Percentiles rank a stretch among this genome's conserved stretches.
These are phyloP conservation scores for Neurospora hispaniola DNA, from an alignment of 495 filamentous ascomycete genomes.

Conservation along the genomic window DNA sequence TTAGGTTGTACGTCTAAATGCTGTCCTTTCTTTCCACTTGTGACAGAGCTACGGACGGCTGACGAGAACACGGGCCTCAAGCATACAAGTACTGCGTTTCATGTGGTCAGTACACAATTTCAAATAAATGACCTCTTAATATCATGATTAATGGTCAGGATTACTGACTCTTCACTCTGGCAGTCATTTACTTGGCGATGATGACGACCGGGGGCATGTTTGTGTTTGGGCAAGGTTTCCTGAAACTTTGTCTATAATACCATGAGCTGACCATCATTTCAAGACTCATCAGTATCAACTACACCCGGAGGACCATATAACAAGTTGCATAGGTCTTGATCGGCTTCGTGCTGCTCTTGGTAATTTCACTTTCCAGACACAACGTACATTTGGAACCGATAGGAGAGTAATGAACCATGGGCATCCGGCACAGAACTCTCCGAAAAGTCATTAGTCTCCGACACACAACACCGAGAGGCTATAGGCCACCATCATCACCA, in stretches of 20 bases:
- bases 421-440: background rate
- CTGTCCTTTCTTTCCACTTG: background rate
- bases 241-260: background rate
- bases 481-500: constrained; percentile 1
- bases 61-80: constrained; percentile 26
- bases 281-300: constrained; percentile 38
- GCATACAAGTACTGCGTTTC: constrained; percentile 40
- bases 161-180: background rate
- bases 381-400: constrained; percentile 20
- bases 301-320: constrained; percentile 42
- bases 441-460: background rate
- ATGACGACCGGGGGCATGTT: constrained; percentile 38
- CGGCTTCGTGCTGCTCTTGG: constrained; percentile 31
- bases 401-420: background rate
- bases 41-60: background rate
- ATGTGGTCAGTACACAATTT: constrained; percentile 3
- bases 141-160: background rate
- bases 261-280: background rate
- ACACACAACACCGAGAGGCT: background rate
- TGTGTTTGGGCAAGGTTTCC: constrained; percentile 27
- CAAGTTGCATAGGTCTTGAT: constrained; percentile 37
- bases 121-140: background rate
- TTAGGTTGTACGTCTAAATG: constrained; percentile 37
- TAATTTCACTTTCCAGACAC: constrained; percentile 47
- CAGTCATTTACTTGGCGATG: constrained; percentile 40